Evolutionary conservation across 2,329 filamentous ascomycete genomes (phyloP), one percentile per base, ranked within the genome.

Genomic region (Neonectria ditissima): DNA sequence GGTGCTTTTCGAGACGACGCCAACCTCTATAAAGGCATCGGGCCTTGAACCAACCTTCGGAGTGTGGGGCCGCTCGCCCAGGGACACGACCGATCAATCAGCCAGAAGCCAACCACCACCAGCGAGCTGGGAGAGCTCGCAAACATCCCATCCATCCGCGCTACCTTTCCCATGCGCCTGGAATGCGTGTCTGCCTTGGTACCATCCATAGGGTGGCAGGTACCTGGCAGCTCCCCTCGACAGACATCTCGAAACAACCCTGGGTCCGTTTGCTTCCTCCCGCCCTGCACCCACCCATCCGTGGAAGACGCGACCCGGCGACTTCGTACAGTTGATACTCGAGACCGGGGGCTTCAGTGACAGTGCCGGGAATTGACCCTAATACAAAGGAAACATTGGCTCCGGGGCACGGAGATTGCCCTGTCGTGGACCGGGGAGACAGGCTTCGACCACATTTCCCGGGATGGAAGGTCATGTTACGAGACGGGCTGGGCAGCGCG

Each of bases 51-150:
- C 65, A 73, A 65, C 66, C 62, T 63, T 65, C 71, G 71, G 71
- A 62, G 68, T 63, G 69, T 73, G 70, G 71, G 71, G 71, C 71
- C 69, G 68, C 58, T 22, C 64, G 61, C 61, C 59, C 65, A 68
- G 69, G 67, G 52, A 20, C 7, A 45, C 44, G 53, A 41, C 39
- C 26, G 26, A 18, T 30, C 26, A n/a, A 18, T 34, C 44, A 26
- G 9, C 45, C 28, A 26, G 20, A 18, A 24, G 41, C 58, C 60
- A 69, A 62, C 65, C 63, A 57, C 62, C 58, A 55, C 50, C 63
- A 7, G 28, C n/a, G 47, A 50, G 47, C 20, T 52, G 34, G 43
- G 44, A 58, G 58, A 28, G 32, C 28, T 24, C 14, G 34, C 43
- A 54, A 54, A 55, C 24, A 6, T 6, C n/a, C n/a, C n/a, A n/a